A percentile compares a stretch with the other conserved stretches of the same genome.
phyloP scores from a whole-genome alignment of 2,329 filamentous ascomycete genomes.

The Xylaria hypoxylon region DNA sequence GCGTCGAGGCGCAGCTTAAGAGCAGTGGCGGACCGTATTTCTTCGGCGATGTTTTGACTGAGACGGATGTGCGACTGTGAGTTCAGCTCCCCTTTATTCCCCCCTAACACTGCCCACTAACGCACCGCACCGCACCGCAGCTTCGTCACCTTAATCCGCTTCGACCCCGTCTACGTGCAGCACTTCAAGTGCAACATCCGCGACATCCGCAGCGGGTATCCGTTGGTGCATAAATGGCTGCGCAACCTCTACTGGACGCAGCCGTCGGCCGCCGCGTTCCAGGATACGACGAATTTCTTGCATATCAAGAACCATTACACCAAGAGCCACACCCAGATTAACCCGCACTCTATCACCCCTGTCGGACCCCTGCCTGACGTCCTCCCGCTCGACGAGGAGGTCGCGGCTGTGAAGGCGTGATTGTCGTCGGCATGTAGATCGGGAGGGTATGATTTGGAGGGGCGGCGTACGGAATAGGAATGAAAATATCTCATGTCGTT shows the following conservation, averaged over 20 bases:
- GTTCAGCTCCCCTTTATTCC: constrained; percentile 41
- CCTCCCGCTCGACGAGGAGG: constrained; percentile 81
- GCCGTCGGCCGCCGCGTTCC: constrained; percentile 71
- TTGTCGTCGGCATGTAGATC: too few species aligned
- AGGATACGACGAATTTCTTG: constrained; percentile 87
- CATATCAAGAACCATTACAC: constrained; percentile 89
- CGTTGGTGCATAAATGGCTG: constrained; percentile 83
- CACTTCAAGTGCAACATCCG: constrained; percentile 89
- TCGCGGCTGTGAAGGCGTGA: constrained; percentile 62
- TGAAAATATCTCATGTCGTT: too few species aligned
- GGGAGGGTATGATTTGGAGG: neutral
- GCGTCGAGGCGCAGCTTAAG: constrained; percentile 76
- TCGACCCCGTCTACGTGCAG: constrained; percentile 79
- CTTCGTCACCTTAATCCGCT: constrained; percentile 50
- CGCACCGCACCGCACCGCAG: too few species aligned
- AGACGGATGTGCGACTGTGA: constrained; percentile 81
- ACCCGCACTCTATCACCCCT: constrained; percentile 80
- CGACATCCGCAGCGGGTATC: constrained; percentile 87
- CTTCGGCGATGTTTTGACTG: constrained; percentile 80
- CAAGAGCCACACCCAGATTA: constrained; percentile 72
- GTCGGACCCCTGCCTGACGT: constrained; percentile 87
- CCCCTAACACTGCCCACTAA: neutral
- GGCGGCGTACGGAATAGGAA: neutral
- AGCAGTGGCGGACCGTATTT: constrained; percentile 70
- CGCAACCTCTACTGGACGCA: constrained; percentile 82